A percentile compares a stretch with the other conserved stretches of the same genome.
phyloP scores from a whole-genome alignment of 176 grass and related monocot species.

The Calamus simplicifolius region DNA sequence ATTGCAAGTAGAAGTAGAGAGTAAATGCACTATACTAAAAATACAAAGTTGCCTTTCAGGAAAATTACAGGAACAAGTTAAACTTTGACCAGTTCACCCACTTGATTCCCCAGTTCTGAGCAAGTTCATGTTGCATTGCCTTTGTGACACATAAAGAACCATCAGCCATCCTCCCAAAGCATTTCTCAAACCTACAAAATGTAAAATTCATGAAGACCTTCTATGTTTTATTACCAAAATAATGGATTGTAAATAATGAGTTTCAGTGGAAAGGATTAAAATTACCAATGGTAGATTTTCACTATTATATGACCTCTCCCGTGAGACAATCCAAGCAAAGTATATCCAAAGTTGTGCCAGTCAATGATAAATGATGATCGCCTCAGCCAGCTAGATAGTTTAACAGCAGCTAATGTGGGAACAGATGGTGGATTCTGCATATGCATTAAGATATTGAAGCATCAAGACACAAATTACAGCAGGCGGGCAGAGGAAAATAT shows the following conservation, averaged over 20 bases:
- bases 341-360: conserved; percentile 99
- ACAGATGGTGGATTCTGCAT: conserved; percentile 91
- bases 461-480: conserved; percentile 3
- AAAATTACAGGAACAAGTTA: not conserved
- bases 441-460: conserved; percentile 21
- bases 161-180: conserved; percentile 81
- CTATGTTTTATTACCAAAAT: too few relatives aligned
- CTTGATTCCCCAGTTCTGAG: conserved; percentile 97
- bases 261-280: not conserved
- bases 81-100: conserved; percentile 28
- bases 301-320: conserved; percentile 87
- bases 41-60: not conserved
- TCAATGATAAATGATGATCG: conserved; percentile 82
- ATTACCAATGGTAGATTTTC: conserved; percentile 83
- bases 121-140: conserved; percentile 98
- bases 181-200: conserved; percentile 75
- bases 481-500: too few relatives aligned
- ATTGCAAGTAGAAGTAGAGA: not conserved
- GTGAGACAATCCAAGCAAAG: conserved; percentile 78
- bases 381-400: conserved; percentile 77
- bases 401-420: conserved; percentile 88
- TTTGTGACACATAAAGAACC: conserved; percentile 83
- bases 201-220: conserved; percentile 5
- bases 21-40: too few relatives aligned
- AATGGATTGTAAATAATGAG: not conserved